Evolutionary conservation across 1,139 yeast genomes (phyloP).

Genomic region (Pichia sp.): DNA sequence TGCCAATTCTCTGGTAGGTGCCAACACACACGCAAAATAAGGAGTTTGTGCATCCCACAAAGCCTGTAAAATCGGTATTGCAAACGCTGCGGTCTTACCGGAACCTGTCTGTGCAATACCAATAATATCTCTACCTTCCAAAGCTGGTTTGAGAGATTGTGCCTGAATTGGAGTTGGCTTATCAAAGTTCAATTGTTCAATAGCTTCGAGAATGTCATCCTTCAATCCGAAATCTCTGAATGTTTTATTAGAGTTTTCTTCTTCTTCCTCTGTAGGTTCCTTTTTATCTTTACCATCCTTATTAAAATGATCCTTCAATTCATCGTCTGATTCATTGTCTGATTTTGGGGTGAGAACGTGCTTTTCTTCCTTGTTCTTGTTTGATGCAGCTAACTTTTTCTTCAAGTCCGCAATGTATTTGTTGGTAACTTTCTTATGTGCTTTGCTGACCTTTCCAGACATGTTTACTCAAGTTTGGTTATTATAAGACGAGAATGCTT

Average conservation of each 20-base stretch:
- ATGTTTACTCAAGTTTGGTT: not conserved
- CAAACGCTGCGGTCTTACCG: constrained; percentile 83
- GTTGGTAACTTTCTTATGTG: constrained; percentile 12
- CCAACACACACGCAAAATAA: constrained; percentile 80
- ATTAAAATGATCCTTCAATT: constrained; percentile 6
- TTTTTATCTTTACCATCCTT: constrained; percentile 1
- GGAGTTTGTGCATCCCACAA: constrained; percentile 87
- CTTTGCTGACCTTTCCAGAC: constrained; percentile 6
- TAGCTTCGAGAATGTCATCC: constrained; percentile 77
- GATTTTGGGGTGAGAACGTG: constrained; percentile 13
- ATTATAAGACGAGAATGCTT: too few relatives aligned
- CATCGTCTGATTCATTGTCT: constrained; percentile 12
- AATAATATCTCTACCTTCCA: constrained; percentile 76
- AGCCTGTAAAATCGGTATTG: constrained; percentile 84
- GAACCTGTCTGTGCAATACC: constrained; percentile 84
- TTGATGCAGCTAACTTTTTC: constrained; percentile 16
- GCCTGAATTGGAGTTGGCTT: constrained; percentile 89
- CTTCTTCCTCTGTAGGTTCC: constrained; percentile 10
- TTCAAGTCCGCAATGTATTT: constrained; percentile 18
- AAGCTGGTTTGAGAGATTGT: constrained; percentile 86
- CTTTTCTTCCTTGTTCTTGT: constrained; percentile 14
- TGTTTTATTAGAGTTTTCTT: constrained; percentile 33
- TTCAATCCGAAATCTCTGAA: constrained; percentile 53
- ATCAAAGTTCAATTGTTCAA: constrained; percentile 56
- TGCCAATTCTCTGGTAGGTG: constrained; percentile 97